Conservation (phyloP, 1,284 basidiomycete species). For the Chalciporus sp. region DNA sequence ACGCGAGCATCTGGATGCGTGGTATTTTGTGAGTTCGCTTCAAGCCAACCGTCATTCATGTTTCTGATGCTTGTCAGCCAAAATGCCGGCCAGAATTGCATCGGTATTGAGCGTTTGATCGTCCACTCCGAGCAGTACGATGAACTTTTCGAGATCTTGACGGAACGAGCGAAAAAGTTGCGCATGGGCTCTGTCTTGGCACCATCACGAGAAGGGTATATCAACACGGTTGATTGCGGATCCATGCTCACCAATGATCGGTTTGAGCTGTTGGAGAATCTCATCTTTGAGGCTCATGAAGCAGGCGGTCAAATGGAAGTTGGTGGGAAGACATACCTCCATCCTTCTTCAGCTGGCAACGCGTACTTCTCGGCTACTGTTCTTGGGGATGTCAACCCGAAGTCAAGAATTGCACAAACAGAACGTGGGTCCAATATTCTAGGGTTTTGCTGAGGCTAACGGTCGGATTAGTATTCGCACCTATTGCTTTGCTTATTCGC, state of each 20-base stretch:
- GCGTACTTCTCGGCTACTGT: constrained; percentile 90
- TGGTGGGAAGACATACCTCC: constrained; percentile 67
- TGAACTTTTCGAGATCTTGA: constrained; percentile 67
- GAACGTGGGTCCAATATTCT: constrained; percentile 59
- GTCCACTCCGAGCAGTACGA: constrained; percentile 80
- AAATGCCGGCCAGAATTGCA: constrained; percentile 95
- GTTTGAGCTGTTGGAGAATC: constrained; percentile 70
- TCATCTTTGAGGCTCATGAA: constrained; percentile 73
- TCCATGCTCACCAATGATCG: constrained; percentile 77
- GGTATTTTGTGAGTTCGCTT: constrained; percentile 77
- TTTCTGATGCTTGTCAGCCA: constrained; percentile 53
- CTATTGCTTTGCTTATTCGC: constrained; percentile 81
- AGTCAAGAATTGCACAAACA: constrained; percentile 76
- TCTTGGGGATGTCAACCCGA: constrained; percentile 76
- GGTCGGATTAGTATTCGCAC: constrained; percentile 76
- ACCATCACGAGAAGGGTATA: constrained; percentile 62
- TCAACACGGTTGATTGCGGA: constrained; percentile 76
- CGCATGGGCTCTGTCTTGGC: constrained; percentile 72
- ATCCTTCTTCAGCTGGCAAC: constrained; percentile 68
- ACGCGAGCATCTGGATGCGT: constrained; percentile 79
- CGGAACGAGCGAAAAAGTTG: constrained; percentile 64
- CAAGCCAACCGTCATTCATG: background rate
- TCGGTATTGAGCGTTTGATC: constrained; percentile 92
- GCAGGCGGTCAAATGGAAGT: constrained; percentile 71
- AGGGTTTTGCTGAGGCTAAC: constrained; percentile 6